Conservation (phyloP, 2,329 filamentous ascomycete species). For the Aspergillus phoenicis region DNA sequence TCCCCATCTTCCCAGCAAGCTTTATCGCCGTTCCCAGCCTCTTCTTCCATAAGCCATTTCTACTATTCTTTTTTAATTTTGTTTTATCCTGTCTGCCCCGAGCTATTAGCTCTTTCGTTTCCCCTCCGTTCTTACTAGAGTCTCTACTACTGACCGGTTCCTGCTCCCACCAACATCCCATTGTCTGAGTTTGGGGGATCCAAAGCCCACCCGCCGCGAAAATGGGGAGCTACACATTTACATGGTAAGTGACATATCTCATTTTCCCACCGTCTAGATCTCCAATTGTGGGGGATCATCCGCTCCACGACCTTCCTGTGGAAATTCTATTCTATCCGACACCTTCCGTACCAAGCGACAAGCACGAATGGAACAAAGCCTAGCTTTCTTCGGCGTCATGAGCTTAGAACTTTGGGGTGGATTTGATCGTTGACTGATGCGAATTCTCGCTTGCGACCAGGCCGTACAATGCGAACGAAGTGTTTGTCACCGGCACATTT, state of each 20-base stretch:
- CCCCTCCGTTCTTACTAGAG: background rate
- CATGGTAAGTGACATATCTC: slow-evolving; percentile 35
- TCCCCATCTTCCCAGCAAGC: slow-evolving; percentile 4
- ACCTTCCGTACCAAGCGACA: slow-evolving; percentile 3
- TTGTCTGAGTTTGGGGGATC: background rate
- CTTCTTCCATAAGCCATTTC: background rate
- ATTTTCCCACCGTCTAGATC: background rate
- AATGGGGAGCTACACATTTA: slow-evolving; percentile 43
- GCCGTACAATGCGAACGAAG: slow-evolving; percentile 80
- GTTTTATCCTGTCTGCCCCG: background rate
- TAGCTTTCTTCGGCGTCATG: slow-evolving; percentile 3
- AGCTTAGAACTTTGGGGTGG: slow-evolving; percentile 1
- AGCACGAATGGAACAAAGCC: background rate
- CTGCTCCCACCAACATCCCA: background rate
- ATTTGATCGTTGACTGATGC: slow-evolving; percentile 33
- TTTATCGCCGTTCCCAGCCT: slow-evolving; percentile 17
- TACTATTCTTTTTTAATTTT: background rate
- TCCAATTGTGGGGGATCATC: background rate
- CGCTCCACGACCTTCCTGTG: background rate
- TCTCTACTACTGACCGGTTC: slow-evolving; percentile 2
- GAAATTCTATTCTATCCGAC: slow-evolving; percentile 2
- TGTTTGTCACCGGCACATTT: slow-evolving; percentile 94
- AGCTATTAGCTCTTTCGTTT: background rate
- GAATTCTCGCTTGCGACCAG: slow-evolving; percentile 53
- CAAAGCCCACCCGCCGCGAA: slow-evolving; percentile 7